phyloP scores from a whole-genome alignment of 2,329 filamentous ascomycete species.

The Periconia sp. region DNA sequence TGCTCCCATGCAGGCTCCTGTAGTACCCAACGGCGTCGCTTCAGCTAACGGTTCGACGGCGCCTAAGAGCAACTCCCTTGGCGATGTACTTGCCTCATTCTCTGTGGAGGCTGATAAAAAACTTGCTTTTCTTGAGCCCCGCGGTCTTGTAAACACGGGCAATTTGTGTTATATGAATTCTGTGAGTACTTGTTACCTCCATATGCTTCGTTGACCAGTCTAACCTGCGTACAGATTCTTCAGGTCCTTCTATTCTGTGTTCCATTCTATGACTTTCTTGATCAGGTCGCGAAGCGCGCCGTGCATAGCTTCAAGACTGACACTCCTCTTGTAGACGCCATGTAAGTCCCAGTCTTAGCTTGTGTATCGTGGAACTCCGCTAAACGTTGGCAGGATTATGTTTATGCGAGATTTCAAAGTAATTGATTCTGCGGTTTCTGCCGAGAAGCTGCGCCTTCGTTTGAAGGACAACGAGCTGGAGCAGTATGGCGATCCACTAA shows the following conservation, averaged over 20 bases:
- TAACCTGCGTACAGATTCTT: constrained; percentile 70
- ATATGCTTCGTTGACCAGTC: background rate
- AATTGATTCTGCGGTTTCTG: constrained; percentile 77
- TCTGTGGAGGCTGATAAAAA: constrained; percentile 69
- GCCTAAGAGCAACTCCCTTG: constrained; percentile 67
- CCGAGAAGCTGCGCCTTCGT: constrained; percentile 73
- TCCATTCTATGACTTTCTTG: constrained; percentile 93
- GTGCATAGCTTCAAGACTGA: constrained; percentile 94
- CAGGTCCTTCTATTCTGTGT: constrained; percentile 94
- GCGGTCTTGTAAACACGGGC: constrained; percentile 93
- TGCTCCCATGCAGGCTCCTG: constrained; percentile 34
- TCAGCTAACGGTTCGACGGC: constrained; percentile 50
- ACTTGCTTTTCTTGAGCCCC: constrained; percentile 85
- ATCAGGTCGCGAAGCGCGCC: constrained; percentile 82
- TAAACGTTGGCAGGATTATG: constrained; percentile 71
- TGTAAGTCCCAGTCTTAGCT: constrained; percentile 66
- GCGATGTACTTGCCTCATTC: constrained; percentile 78
- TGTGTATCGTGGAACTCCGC: constrained; percentile 1
- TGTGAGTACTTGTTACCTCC: constrained; percentile 62
- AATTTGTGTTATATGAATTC: constrained; percentile 99
- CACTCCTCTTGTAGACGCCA: constrained; percentile 90
- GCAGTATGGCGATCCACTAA: constrained; percentile 88
- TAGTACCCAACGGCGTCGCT: constrained; percentile 32
- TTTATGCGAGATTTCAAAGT: constrained; percentile 92
- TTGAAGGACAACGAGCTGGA: constrained; percentile 86